A percentile compares a stretch with the other conserved stretches of the same genome.
Evolutionary conservation across 2,329 filamentous ascomycete genomes (phyloP).

Genomic region (Hymenoscyphus scutula): DNA sequence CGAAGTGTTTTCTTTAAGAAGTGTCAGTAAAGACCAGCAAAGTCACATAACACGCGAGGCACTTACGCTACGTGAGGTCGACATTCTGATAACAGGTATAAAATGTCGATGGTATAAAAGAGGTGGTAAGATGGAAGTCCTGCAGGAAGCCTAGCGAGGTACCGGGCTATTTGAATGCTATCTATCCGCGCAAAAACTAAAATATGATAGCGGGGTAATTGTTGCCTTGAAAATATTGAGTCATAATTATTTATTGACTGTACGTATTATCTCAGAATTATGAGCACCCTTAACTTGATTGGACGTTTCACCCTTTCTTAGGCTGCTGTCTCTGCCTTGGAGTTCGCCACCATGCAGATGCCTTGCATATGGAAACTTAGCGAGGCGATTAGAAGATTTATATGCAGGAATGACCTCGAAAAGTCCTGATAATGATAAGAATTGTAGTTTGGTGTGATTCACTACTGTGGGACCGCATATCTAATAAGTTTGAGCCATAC

Average conservation of each 20-base stretch:
- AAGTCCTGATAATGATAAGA: too few species aligned
- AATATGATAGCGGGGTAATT: background rate
- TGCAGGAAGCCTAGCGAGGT: background rate
- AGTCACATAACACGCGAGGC: background rate
- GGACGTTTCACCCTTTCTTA: too few species aligned
- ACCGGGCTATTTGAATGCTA: background rate
- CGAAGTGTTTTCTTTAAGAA: constrained; percentile 8
- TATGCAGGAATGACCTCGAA: too few species aligned
- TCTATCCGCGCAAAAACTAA: background rate
- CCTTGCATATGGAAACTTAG: too few species aligned
- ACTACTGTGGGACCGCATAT: too few species aligned
- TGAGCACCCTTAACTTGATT: too few species aligned
- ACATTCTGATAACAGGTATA: background rate
- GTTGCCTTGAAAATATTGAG: constrained; percentile 1
- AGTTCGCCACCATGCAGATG: too few species aligned
- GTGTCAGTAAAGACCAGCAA: background rate
- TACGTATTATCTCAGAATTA: too few species aligned
- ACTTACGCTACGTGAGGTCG: constrained; percentile 1
- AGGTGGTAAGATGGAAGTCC: background rate
- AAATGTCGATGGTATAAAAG: background rate
- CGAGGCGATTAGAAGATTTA: too few species aligned
- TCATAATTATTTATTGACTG: background rate
- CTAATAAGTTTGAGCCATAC: too few species aligned
- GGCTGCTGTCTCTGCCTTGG: too few species aligned
- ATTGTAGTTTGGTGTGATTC: too few species aligned